Percentiles rank a stretch among this genome's conserved stretches.
These are phyloP conservation scores for Capsicum chinense DNA, from an alignment of 257 asterid species.

Conservation along the genomic window DNA sequence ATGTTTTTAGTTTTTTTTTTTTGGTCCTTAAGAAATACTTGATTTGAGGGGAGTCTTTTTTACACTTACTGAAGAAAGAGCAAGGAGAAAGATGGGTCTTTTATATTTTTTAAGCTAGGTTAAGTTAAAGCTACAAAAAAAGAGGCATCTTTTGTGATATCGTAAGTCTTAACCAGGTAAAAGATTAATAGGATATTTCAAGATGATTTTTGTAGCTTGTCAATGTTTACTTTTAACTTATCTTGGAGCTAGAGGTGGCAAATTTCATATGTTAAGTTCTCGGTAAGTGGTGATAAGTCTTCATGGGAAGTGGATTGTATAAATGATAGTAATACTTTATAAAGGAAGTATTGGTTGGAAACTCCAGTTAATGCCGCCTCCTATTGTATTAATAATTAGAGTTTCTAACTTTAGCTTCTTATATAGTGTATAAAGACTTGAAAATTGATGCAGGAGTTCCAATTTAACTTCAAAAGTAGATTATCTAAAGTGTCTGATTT, in stretches of 20 bases:
- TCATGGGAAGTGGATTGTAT: neutral
- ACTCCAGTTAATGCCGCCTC: too few relatives aligned
- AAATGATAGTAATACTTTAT: too few relatives aligned
- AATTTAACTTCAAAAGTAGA: neutral
- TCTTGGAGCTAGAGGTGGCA: neutral
- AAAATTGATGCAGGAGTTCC: neutral
- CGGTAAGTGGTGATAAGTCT: neutral
- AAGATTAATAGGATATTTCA: neutral
- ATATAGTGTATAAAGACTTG: neutral
- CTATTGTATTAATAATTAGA: too few relatives aligned
- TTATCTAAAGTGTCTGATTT: neutral
- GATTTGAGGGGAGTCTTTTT: neutral
- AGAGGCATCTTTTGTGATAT: neutral
- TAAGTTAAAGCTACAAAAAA: neutral
- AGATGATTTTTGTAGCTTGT: neutral
- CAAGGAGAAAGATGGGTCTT: neutral
- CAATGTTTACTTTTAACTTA: neutral
- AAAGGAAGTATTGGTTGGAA: too few relatives aligned
- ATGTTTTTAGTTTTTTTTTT: too few relatives aligned
- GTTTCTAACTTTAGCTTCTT: neutral
- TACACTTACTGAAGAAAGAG: too few relatives aligned
- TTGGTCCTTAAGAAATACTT: neutral
- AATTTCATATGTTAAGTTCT: neutral
- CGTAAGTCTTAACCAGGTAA: neutral
- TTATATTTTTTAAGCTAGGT: conserved; percentile 17